Evolutionary conservation across 768 basidiomycete genomes (phyloP), one percentile per base, ranked within the genome.

Genomic region (Pleurotus tuber-regium): DNA sequence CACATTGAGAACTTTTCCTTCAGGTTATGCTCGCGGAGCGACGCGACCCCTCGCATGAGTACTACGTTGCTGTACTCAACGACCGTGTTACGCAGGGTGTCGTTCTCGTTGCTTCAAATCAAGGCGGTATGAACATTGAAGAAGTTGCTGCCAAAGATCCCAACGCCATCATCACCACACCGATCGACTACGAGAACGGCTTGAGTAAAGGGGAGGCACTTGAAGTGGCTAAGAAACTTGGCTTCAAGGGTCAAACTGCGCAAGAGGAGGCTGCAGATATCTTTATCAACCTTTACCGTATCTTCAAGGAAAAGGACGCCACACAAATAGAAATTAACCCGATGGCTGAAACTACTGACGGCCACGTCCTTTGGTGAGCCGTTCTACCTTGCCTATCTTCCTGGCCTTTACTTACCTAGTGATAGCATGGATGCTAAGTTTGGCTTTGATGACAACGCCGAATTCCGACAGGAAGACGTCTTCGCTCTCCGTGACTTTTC

Each of bases 261-360:
- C 84, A 89, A 64, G 77, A 80, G 48, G 84, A 97, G 65, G 97
- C 97, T 9, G 96, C 95, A 0, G 84, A 91, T 58, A 91, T 92
- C 58, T 98, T 99, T 70, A 80, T 89, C 62, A 89, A 95, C 62
- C 80, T 99, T 51, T 98, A 97, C 77, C 87, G 81, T 63, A 87
- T 99, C 64, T 98, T 97, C 82, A 97, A 93, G 72, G 95, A 98
- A 53, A 98, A 95, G 76, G 97, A 99, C 65, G 94, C 97, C 1
- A 98, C 96, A 11, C 97, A 98, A 70, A 97, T 99, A 61, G 97
- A 99, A 74, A 99, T 99, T 68, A 99, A 99, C 73, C 97, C 97
- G 16, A 77, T 99, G 78, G 92, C 93, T 1, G 86, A 98, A 70
- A 88, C 95, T 24, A 79, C 74, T 11, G 94, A 98, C 61, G 97